Evolutionary conservation across 2,329 filamentous ascomycete genomes (phyloP).

Genomic region (Ophiostoma triangulosporum): DNA sequence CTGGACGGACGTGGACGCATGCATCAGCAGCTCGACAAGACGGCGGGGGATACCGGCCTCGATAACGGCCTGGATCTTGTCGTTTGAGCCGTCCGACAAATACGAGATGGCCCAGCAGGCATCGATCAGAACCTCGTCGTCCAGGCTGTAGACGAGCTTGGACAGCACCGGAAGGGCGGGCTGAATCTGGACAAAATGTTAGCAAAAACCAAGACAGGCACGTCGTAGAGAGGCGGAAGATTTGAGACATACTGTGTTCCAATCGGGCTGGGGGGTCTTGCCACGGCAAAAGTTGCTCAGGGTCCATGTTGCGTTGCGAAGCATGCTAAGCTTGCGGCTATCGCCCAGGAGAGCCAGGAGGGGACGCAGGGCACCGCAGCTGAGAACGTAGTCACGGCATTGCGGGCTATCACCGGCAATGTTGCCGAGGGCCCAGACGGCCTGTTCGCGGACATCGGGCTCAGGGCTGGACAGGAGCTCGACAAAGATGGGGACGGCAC

Average conservation of each 20-base stretch:
- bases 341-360: conserved; percentile 83
- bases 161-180: conserved; percentile 88
- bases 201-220: background rate
- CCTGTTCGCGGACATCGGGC: conserved; percentile 94
- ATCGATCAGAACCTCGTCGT: conserved; percentile 96
- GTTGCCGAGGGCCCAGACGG: conserved; percentile 96
- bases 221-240: background rate
- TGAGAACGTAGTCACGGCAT: conserved; percentile 92
- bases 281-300: conserved; percentile 99
- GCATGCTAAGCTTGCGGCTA: conserved; percentile 98
- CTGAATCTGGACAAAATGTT: conserved; percentile 54
- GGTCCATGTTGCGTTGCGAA: conserved; percentile 97
- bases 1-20: conserved; percentile 95
- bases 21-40: conserved; percentile 93
- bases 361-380: conserved; percentile 80
- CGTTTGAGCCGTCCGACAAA: conserved; percentile 92
- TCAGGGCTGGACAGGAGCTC: conserved; percentile 91
- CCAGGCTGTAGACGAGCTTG: conserved; percentile 95
- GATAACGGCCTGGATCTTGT: conserved; percentile 98
- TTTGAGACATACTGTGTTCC: conserved; percentile 66
- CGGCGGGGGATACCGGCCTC: conserved; percentile 94
- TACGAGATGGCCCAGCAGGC: conserved; percentile 99
- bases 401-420: conserved; percentile 97
- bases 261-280: conserved; percentile 97
- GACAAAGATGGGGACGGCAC: conserved; percentile 95